A percentile compares a stretch with the other conserved stretches of the same genome.
phyloP scores from a whole-genome alignment of 805 yeast species.

The Saturnispora galanensis region DNA sequence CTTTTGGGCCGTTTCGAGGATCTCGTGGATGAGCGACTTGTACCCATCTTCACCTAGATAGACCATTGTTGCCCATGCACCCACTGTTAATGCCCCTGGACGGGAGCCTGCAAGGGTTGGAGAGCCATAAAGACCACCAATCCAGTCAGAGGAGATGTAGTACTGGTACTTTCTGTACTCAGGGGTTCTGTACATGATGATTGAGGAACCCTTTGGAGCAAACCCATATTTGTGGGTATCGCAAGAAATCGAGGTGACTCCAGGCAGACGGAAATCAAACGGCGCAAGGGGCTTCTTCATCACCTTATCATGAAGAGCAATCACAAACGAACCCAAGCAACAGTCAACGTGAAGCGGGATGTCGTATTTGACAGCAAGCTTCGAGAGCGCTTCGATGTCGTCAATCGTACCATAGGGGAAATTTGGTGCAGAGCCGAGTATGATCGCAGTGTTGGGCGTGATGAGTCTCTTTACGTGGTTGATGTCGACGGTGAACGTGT shows the following conservation, averaged over 20 bases:
- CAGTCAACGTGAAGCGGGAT: constrained; percentile 94
- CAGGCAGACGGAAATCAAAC: constrained; percentile 81
- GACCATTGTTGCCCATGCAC: constrained; percentile 93
- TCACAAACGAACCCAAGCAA: constrained; percentile 87
- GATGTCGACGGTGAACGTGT: constrained; percentile 55
- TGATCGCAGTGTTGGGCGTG: constrained; percentile 67
- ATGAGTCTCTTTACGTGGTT: constrained; percentile 53
- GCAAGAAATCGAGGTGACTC: constrained; percentile 97
- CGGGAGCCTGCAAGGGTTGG: constrained; percentile 96
- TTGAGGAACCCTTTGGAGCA: constrained; percentile 94
- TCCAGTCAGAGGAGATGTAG: constrained; percentile 76
- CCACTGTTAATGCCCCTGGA: constrained; percentile 96
- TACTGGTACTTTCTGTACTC: constrained; percentile 73
- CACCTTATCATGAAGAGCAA: constrained; percentile 57
- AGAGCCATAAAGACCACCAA: constrained; percentile 92
- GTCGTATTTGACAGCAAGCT: constrained; percentile 51
- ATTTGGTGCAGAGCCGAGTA: constrained; percentile 94
- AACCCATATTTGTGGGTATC: constrained; percentile 99
- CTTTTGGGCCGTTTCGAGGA: constrained; percentile 53
- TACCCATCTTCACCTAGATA: constrained; percentile 82
- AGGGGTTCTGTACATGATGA: constrained; percentile 74
- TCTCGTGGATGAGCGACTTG: constrained; percentile 50
- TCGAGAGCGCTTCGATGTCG: constrained; percentile 65
- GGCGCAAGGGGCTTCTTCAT: constrained; percentile 30
- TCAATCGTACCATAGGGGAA: constrained; percentile 95